A percentile compares a stretch with the other conserved stretches of the same genome.
Conservation (phyloP, 176 grass and related monocot species). For the Lolium multiflorum region DNA sequence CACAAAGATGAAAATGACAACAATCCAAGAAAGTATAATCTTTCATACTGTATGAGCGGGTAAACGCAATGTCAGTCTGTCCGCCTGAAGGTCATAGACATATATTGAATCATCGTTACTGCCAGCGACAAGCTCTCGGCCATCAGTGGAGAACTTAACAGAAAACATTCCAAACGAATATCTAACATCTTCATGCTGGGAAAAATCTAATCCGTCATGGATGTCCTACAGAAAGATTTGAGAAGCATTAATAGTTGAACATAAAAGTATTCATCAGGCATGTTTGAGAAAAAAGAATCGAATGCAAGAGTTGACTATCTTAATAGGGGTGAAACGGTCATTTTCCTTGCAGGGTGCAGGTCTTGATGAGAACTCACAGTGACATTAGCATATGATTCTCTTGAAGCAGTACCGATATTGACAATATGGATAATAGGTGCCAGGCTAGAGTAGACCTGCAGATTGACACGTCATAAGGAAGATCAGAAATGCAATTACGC, state of each 20-base stretch:
- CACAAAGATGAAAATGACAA: constrained; percentile 2
- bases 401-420: constrained; percentile 59
- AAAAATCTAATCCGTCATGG: constrained; percentile 82
- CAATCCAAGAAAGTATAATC: constrained; percentile 36
- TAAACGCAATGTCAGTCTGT: constrained; percentile 71
- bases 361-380: constrained; percentile 61
- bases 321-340: background rate
- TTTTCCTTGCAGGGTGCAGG: constrained; percentile 34
- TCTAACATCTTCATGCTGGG: constrained; percentile 71
- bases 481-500: constrained; percentile 2
- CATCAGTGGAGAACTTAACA: constrained; percentile 89
- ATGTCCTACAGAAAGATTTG: constrained; percentile 63
- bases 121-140: constrained; percentile 80
- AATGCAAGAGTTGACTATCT: background rate
- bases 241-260: constrained; percentile 46
- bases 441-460: constrained; percentile 86
- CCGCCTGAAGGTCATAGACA: constrained; percentile 78
- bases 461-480: constrained; percentile 28
- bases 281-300: constrained; percentile 46
- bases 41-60: constrained; percentile 74
- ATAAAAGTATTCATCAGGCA: constrained; percentile 49
- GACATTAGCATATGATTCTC: constrained; percentile 84
- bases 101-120: constrained; percentile 79
- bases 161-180: constrained; percentile 84
- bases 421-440: constrained; percentile 82